Evolutionary conservation across 495 filamentous ascomycete genomes (phyloP), one percentile per base, ranked within the genome.

Genomic region (Penicillium ochrochloron): DNA sequence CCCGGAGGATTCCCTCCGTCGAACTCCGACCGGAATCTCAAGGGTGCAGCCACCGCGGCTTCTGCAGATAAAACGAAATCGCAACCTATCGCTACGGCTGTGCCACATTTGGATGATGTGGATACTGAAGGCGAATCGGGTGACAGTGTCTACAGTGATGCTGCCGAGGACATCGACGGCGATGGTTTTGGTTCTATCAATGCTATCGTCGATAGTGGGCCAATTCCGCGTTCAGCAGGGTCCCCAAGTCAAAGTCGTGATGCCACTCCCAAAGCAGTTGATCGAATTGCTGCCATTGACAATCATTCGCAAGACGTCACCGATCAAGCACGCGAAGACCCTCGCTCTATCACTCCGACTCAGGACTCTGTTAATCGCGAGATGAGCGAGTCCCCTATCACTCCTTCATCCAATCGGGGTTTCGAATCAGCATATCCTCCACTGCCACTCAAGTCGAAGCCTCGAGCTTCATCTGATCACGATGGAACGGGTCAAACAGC

Each of bases 111-210:
- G 21, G 61, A 72, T 27, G 73, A 69, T 33, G 70, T 70, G 23
- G 76, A 79, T 42, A 75, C 75, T 8, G 82, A 81, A 51, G 82
- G 80, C 33, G 86, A 87, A n/a, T 82, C 80, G 35, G 79, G 80
- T 29, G 79, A 82, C 34, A 94, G 90, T 74, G 83, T 94, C 53
- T 97, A 94, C 74, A 95, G 91, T 69, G 93, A 97, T 82, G 93
- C 93, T 3, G 88, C 88, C 46, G 93, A 97, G 70, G 90, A 92
- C 59, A 76, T 90, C 0, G 87, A 94, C 44, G 88, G 88, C 6
- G 87, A 89, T 65, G 91, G 90, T 0, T 97, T 93, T 75, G 84
- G 89, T 53, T 96, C 92, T 14, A 86, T 97, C 51, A 86, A 96
- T 76, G 93, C 93, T 31, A 89, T 96, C 48, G 82, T 96, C 2